Conservation (phyloP, 164 flowering plant species). For the Stephania japonica region DNA sequence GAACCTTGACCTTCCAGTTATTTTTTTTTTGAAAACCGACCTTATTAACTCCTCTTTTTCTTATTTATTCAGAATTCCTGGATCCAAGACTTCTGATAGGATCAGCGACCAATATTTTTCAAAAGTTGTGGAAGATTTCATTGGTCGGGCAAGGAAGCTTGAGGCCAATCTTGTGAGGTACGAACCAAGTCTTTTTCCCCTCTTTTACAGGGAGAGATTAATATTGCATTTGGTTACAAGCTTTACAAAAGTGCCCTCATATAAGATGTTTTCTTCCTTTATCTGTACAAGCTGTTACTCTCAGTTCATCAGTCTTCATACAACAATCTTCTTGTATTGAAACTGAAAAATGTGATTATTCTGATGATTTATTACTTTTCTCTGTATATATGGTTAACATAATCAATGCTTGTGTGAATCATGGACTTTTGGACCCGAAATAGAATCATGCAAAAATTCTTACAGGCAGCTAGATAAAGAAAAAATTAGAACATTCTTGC, state of each 20-base stretch:
- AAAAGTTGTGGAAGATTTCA: constrained; percentile 47
- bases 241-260: neutral
- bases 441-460: no score
- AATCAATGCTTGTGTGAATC: no score
- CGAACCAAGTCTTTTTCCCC: neutral
- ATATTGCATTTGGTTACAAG: neutral
- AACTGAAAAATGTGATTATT: no score
- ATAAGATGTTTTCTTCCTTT: neutral
- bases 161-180: constrained; percentile 64
- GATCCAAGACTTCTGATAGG: constrained; percentile 24
- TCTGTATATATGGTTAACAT: no score
- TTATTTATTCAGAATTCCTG: constrained; percentile 32
- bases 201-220: no score
- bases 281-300: neutral
- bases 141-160: constrained; percentile 41
- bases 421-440: no score
- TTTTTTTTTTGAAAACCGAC: no score
- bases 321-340: no score
- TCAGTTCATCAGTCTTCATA: neutral
- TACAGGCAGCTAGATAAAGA: no score
- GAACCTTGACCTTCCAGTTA: constrained; percentile 1
- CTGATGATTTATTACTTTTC: no score
- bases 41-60: constrained; percentile 5
- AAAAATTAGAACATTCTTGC: no score
- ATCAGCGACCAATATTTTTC: constrained; percentile 28